These are phyloP conservation scores for Elongisporangium undulatum DNA, from an alignment of 352 stramenopile genomes.

Conservation along the genomic window DNA sequence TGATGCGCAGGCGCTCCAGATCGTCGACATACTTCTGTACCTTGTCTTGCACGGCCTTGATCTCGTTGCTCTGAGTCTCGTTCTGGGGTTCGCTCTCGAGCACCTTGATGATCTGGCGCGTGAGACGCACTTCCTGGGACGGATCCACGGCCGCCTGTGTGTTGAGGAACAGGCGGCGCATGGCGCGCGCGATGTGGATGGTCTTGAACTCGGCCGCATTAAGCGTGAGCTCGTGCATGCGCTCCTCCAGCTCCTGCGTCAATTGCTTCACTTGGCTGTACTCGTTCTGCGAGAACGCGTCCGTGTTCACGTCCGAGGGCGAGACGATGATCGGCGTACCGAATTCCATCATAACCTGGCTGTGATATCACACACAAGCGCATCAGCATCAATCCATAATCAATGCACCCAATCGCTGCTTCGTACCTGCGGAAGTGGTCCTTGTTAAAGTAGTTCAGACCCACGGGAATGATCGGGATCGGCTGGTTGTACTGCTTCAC, in stretches of 20 bases:
- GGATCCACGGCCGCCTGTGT: slow-evolving; percentile 55
- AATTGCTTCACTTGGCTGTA: slow-evolving; percentile 36
- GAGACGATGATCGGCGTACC: slow-evolving; percentile 48
- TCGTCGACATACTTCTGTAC: slow-evolving; percentile 58
- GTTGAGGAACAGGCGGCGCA: slow-evolving; percentile 67
- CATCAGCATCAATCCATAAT: not conserved
- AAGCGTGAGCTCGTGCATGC: slow-evolving; percentile 46
- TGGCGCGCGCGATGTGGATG: slow-evolving; percentile 50
- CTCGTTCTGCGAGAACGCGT: slow-evolving; percentile 29
- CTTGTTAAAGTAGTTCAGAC: slow-evolving; percentile 84
- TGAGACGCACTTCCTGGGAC: slow-evolving; percentile 70
- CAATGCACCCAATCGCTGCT: not conserved
- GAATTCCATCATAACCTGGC: slow-evolving; percentile 70
- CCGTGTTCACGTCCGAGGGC: slow-evolving; percentile 23
- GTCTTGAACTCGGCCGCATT: slow-evolving; percentile 68
- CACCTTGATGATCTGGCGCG: slow-evolving; percentile 75
- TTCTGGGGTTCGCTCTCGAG: slow-evolving; percentile 38
- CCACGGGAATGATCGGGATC: slow-evolving; percentile 66
- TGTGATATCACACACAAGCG: slow-evolving; percentile 3
- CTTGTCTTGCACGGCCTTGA: slow-evolving; percentile 37
- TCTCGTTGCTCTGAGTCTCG: slow-evolving; percentile 29
- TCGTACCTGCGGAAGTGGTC: slow-evolving; percentile 56
- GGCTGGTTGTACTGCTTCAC: slow-evolving; percentile 60
- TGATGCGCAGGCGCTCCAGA: slow-evolving; percentile 51
- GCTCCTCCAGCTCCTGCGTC: slow-evolving; percentile 26